These are phyloP conservation scores for Fraxinus baroniana DNA, from an alignment of 305 asterid species.

Conservation along the genomic window DNA sequence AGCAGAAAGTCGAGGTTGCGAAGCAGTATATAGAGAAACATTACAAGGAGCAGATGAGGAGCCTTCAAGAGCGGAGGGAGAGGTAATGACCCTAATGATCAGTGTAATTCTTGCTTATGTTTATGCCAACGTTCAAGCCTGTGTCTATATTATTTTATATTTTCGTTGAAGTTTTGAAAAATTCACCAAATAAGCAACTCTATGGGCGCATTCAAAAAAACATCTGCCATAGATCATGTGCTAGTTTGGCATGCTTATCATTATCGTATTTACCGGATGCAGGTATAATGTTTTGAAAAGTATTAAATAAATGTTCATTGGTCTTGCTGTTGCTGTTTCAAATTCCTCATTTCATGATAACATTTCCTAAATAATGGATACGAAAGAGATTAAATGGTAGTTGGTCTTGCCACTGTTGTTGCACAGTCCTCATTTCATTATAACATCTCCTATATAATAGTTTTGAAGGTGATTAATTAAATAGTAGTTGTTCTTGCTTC, in stretches of 20 bases:
- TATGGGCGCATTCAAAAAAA: not conserved
- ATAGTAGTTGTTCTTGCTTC: not conserved
- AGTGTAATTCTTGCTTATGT: not conserved
- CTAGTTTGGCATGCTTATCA: not conserved
- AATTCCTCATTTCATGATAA: not conserved
- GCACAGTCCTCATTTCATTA: not conserved
- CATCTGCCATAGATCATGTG: not conserved
- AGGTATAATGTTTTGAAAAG: not conserved
- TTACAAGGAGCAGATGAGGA: constrained; percentile 95
- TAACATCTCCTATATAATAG: not conserved
- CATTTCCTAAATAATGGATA: not conserved
- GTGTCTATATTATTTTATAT: not conserved
- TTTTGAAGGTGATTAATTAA: not conserved
- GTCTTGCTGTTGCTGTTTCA: not conserved
- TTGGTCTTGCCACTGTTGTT: not conserved
- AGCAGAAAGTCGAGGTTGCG: constrained; percentile 92
- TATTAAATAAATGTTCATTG: not conserved
- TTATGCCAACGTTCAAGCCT: not conserved
- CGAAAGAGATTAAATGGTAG: not conserved
- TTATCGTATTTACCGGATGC: not conserved
- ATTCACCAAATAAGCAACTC: not conserved
- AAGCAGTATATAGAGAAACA: constrained; percentile 92
- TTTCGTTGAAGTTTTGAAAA: not conserved
- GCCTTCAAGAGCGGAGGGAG: constrained; percentile 82
- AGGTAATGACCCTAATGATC: constrained; percentile 44